Percentiles rank a stretch among this genome's conserved stretches.
Evolutionary conservation across 768 basidiomycete genomes (phyloP).

Genomic region (Rhodocollybia butyracea): DNA sequence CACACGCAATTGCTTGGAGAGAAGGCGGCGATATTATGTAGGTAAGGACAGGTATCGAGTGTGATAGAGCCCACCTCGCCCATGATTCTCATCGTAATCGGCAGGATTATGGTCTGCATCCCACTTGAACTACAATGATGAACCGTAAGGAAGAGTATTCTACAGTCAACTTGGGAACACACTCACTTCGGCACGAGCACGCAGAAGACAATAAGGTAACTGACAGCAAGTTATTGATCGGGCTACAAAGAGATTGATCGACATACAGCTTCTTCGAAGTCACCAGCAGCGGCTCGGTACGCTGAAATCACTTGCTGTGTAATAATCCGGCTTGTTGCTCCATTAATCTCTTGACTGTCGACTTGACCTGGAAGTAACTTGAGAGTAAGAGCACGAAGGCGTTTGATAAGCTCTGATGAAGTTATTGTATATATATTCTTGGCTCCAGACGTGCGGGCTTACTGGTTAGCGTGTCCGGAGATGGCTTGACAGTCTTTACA

Average conservation of each 20-base stretch:
- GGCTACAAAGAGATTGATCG: neutral
- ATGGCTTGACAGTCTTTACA: constrained; percentile 46
- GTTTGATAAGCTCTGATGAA: constrained; percentile 69
- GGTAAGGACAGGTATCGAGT: neutral
- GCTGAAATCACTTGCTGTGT: constrained; percentile 77
- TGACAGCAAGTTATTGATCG: constrained; percentile 20
- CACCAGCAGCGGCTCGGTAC: constrained; percentile 79
- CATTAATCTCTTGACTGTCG: constrained; percentile 56
- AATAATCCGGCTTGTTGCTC: constrained; percentile 80
- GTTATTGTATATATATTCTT: neutral
- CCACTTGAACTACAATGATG: no score
- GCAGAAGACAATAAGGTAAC: constrained; percentile 81
- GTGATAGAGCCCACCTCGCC: constrained; percentile 51
- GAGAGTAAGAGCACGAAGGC: constrained; percentile 73
- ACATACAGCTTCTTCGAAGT: constrained; percentile 80
- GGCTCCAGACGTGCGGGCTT: constrained; percentile 19
- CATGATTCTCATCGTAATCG: constrained; percentile 82
- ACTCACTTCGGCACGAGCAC: constrained; percentile 71
- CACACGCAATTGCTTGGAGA: constrained; percentile 68
- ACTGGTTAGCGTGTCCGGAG: constrained; percentile 79
- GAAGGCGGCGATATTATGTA: neutral
- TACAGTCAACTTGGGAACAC: no score
- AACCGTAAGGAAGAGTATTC: no score
- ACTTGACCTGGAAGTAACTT: constrained; percentile 82
- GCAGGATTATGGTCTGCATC: constrained; percentile 82